Evolutionary conservation across 257 asterid species (phyloP).

Genomic region (Solanum gracilifrons): DNA sequence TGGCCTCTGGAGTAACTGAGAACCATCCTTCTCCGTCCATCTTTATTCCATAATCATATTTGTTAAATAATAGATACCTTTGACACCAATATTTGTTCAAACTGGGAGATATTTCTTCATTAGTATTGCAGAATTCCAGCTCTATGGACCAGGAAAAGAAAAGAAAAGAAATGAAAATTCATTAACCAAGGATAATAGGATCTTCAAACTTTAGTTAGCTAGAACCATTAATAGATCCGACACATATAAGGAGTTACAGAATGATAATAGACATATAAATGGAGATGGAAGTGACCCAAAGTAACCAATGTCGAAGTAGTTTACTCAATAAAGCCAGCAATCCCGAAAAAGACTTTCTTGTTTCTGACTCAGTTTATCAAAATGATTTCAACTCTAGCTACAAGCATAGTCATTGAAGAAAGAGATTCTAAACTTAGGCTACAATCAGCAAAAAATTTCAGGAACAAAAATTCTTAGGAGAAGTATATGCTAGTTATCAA

Average conservation of each 20-base stretch:
- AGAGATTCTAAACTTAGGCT: background rate
- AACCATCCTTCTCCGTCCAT: conserved; percentile 99
- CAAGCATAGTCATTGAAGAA: background rate
- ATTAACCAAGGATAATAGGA: background rate
- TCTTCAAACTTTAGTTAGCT: background rate
- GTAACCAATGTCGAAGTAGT: background rate
- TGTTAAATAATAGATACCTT: conserved; percentile 67
- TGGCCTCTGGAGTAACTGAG: conserved; percentile 79
- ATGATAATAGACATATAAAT: background rate
- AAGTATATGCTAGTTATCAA: background rate
- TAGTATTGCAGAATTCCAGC: conserved; percentile 11
- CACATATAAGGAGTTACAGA: background rate
- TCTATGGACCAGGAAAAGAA: conserved; percentile 19
- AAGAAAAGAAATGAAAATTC: background rate
- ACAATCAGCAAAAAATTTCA: background rate
- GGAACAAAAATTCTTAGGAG: background rate
- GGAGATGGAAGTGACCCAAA: background rate
- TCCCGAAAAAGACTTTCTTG: background rate
- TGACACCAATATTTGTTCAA: conserved; percentile 85
- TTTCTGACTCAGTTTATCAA: background rate
- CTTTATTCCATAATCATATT: conserved; percentile 62
- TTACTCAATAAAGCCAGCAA: background rate
- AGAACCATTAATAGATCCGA: background rate
- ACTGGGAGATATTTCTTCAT: conserved; percentile 35
- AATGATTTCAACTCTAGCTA: background rate